These are phyloP conservation scores for Teunomyces stri DNA, from an alignment of 805 yeast species.

Conservation along the genomic window DNA sequence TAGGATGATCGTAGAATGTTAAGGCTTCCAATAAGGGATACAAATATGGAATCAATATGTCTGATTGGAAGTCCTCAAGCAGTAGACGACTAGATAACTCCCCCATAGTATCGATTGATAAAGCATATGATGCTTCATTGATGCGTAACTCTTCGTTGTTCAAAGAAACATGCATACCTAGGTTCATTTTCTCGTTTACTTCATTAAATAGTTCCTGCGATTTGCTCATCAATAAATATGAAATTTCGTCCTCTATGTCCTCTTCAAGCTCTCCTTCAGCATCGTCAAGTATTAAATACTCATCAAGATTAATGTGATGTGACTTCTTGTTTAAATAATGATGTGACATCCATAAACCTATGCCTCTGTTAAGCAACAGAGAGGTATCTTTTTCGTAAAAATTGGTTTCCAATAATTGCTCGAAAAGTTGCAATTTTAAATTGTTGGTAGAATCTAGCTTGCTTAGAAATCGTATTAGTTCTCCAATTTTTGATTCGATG, in stretches of 20 bases:
- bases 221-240: constrained; percentile 28
- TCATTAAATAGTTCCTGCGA: constrained; percentile 45
- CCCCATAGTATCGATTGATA: constrained; percentile 48
- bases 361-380: constrained; percentile 8
- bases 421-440: constrained; percentile 9
- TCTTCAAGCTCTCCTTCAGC: constrained; percentile 11
- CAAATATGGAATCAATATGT: constrained; percentile 65
- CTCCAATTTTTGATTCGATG: constrained; percentile 20
- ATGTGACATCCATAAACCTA: constrained; percentile 35
- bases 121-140: constrained; percentile 28
- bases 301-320: constrained; percentile 25
- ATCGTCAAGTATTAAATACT: constrained; percentile 20
- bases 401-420: constrained; percentile 13
- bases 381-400: not conserved
- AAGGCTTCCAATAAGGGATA: constrained; percentile 72
- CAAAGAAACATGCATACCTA: constrained; percentile 3
- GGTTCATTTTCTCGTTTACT: constrained; percentile 14
- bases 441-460: not conserved
- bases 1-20: constrained; percentile 49
- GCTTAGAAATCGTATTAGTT: constrained; percentile 5
- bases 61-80: constrained; percentile 34
- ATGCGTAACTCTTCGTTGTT: constrained; percentile 7
- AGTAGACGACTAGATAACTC: constrained; percentile 20
- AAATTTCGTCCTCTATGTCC: constrained; percentile 20
- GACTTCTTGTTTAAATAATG: constrained; percentile 9